These are phyloP conservation scores for Zymoseptoria ardabiliae DNA, from an alignment of 2,329 filamentous ascomycete genomes.

Conservation along the genomic window DNA sequence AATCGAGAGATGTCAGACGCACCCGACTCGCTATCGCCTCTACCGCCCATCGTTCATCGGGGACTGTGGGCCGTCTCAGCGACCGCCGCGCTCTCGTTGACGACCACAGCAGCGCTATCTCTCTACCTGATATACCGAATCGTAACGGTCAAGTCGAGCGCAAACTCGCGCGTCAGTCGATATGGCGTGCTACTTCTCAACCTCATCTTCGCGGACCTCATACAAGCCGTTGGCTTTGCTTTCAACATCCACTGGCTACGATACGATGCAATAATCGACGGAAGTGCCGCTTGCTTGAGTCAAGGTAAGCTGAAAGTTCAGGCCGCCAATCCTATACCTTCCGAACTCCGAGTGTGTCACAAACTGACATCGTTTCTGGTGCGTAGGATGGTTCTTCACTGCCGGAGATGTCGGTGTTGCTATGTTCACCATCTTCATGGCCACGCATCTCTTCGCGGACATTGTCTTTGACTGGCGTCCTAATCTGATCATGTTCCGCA, in stretches of 20 bases:
- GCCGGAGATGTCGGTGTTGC: constrained; percentile 58
- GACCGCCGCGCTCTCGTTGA: constrained; percentile 19
- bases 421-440: constrained; percentile 58
- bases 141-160: constrained; percentile 10
- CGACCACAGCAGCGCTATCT: constrained; percentile 17
- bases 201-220: constrained; percentile 58
- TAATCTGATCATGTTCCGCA: constrained; percentile 45
- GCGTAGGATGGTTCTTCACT: constrained; percentile 55
- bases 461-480: constrained; percentile 51
- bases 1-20: neutral
- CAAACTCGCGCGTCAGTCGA: constrained; percentile 43
- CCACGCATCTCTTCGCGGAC: constrained; percentile 56
- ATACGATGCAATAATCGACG: constrained; percentile 48
- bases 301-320: constrained; percentile 43
- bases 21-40: constrained; percentile 6
- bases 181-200: constrained; percentile 63
- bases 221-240: constrained; percentile 57
- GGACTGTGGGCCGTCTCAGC: constrained; percentile 20
- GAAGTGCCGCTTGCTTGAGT: constrained; percentile 48
- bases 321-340: neutral
- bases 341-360: too few relatives aligned
- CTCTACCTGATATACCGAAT: constrained; percentile 22
- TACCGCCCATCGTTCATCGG: constrained; percentile 14
- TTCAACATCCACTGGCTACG: constrained; percentile 53
- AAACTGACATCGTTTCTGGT: neutral